phyloP scores from a whole-genome alignment of 73 alveolate species.

The Uronychia binucleata region DNA sequence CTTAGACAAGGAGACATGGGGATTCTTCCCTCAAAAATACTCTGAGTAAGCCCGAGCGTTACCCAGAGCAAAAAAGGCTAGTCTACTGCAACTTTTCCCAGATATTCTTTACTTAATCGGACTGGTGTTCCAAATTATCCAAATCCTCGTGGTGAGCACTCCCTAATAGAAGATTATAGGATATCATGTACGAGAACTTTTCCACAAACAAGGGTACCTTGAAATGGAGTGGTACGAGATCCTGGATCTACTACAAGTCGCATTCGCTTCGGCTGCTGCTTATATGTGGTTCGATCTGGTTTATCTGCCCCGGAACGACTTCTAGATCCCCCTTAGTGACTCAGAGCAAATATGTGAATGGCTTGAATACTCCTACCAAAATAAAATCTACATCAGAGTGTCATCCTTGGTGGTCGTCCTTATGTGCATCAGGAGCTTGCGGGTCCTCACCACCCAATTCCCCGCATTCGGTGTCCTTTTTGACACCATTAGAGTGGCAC shows the following conservation, averaged over 20 bases:
- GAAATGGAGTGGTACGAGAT: neutral
- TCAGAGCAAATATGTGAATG: constrained; percentile 3
- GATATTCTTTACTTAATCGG: constrained; percentile 1
- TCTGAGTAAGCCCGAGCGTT: constrained; percentile 6
- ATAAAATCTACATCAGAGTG: constrained; percentile 13
- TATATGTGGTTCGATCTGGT: constrained; percentile 14
- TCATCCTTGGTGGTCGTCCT: constrained; percentile 36
- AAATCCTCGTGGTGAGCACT: too few relatives aligned
- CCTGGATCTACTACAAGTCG: neutral
- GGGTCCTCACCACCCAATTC: constrained; percentile 49
- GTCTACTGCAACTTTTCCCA: too few relatives aligned
- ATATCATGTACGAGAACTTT: neutral
- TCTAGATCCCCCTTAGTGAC: constrained; percentile 25
- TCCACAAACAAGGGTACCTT: neutral
- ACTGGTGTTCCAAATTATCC: neutral
- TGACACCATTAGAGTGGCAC: constrained; percentile 57
- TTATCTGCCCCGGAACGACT: neutral
- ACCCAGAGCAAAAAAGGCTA: too few relatives aligned
- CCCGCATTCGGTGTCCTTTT: constrained; percentile 68
- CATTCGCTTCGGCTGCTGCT: constrained; percentile 23
- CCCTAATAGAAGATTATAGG: neutral
- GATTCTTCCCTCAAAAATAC: constrained; percentile 28
- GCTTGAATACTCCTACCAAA: neutral
- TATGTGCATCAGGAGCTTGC: constrained; percentile 33
- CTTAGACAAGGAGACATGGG: neutral